Evolutionary conservation across 176 grass and related monocot species (phyloP), one percentile per base, ranked within the genome.

Genomic region (Zoysia japonica): DNA sequence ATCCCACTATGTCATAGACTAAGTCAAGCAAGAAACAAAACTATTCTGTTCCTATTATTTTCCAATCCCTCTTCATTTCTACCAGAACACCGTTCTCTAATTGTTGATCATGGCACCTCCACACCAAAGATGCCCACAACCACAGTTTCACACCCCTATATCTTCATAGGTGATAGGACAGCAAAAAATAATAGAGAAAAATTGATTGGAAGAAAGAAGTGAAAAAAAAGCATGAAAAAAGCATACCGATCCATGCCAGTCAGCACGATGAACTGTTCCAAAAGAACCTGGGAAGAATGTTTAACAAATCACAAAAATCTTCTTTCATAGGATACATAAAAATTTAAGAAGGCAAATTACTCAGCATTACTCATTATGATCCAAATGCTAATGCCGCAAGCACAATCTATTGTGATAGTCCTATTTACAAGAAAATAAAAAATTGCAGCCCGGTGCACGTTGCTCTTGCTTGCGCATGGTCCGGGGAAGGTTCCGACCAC

Each of bases 241-340:
- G 65, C 90, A 86, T 94, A 98, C 96, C 84, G 96, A 98, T 83
- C 96, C 92, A 94, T 98, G 90, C 96, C 92, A 98, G 65, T 98
- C 96, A 89, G 96, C 96, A 89, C 87, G 96, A 86, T 94, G 96
- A 79, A 98, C 92, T 50, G 90, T 98, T 81, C 96, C 96, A 83
- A 98, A 98, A 53, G 96, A 98, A 84, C 96, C 96, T 98, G 88
- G 48, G 49, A 59, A 82, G 42, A 11, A 47, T 39, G 10, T 56
- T 62, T 15, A 51, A 38, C 35, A 41, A 74, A 86, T 81, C 62
- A 44, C 83, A 44, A 35, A 63, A 38, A 16, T 3, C 53, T 16
- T 73, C 65, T 82, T 65, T 53, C 7, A 19, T 66, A 43, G 5
- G 6, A 61, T 70, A 70, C 36, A 77, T 79, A 47, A 84, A 71